Evolutionary conservation across 2,329 filamentous ascomycete species (phyloP).

Genomic region (Fusarium fujikuroi): DNA sequence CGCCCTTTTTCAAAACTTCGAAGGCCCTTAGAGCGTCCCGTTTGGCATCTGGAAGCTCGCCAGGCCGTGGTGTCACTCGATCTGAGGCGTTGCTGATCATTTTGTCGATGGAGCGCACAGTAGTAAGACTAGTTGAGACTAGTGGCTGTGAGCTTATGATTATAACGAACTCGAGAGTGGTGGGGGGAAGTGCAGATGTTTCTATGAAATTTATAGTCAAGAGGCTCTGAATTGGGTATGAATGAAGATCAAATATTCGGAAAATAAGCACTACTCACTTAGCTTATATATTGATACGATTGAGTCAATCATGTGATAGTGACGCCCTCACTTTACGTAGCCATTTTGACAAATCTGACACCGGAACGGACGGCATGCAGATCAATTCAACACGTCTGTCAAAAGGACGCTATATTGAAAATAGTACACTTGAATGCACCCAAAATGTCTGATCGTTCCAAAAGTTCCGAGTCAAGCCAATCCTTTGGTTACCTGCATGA

Average conservation of each 20-base stretch:
- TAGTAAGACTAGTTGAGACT: rapidly evolving
- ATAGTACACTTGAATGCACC: neutral
- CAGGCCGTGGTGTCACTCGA: neutral
- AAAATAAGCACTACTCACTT: no score
- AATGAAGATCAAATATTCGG: neutral
- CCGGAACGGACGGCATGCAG: neutral
- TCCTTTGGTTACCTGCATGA: no score
- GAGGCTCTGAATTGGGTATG: no score
- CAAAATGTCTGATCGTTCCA: neutral
- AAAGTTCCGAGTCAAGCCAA: neutral
- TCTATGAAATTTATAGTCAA: neutral
- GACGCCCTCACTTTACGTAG: rapidly evolving
- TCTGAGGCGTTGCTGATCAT: neutral
- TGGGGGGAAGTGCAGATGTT: rapidly evolving
- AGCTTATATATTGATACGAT: neutral
- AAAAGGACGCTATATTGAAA: rapidly evolving
- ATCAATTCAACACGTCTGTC: neutral
- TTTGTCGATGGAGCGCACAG: neutral
- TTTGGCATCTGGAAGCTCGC: neutral
- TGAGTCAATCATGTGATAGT: neutral
- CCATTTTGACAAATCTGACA: neutral
- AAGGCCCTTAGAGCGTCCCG: neutral
- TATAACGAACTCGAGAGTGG: neutral
- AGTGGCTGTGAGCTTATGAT: neutral
- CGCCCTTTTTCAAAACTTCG: neutral